Evolutionary conservation across 2,329 filamentous ascomycete genomes (phyloP), one percentile per base, ranked within the genome.

Genomic region (Trichoderma simmonsii): DNA sequence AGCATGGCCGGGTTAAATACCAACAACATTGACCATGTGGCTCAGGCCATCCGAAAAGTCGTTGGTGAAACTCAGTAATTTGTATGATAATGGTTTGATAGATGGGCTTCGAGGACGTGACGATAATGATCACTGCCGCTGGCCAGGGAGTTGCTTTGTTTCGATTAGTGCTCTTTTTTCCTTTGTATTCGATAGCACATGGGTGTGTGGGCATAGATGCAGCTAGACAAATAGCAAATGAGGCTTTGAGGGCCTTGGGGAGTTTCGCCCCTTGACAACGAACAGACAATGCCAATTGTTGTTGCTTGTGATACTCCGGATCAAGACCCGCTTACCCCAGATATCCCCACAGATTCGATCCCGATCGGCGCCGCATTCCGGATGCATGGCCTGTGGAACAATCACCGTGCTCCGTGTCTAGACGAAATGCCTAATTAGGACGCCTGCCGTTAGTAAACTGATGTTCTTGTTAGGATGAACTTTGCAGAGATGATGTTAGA

Each of bases 1-100:
- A 97, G 93, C 80, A 98, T 99, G 95, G 96, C 96, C 6, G 96
- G 96, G n/a, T 85, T 98, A 76, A 98, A 98, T 83, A 92, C 93
- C 30, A 85, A 91, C 78, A 99, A 98, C 80, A 87, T 98, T 72
- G 94, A 97, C 70, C 97, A 98, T 84, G 93, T 98, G 78, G 96
- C 95, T 62, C 91, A 92, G 82, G 94, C 95, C 1, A 89, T 98
- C 14, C 92, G 98, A 80, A 92, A 92, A 82, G 93, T 95, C 36
- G 93, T 98, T 28, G 77, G 76, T 36, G 79, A 79, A 39, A 73
- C 73, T 8, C 74, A 76, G 74, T 79, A 76, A 75, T 68, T 64
- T 62, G 43, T 39, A 70, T 57, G 68, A 63, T 51, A 61, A 51
- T 51, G 56, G 39, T 43, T 61, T 54, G 39, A 51, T 61, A 61